phyloP scores from a whole-genome alignment of 257 asterid species.

The Gardenia jasminoides region DNA sequence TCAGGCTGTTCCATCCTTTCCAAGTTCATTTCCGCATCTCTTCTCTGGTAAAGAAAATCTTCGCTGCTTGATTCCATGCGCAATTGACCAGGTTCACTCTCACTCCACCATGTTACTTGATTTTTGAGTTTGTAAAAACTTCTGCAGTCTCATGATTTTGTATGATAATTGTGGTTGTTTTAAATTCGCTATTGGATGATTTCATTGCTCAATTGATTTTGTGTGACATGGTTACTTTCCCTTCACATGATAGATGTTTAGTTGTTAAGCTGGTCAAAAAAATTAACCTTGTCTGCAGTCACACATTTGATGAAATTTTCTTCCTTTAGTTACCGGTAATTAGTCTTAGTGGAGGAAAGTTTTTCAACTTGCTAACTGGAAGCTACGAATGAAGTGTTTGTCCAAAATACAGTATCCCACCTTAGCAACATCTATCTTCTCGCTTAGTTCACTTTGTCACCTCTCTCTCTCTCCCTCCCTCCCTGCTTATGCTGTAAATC shows the following conservation, averaged over 20 bases:
- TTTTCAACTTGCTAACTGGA: too few relatives aligned
- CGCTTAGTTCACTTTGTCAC: too few relatives aligned
- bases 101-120: constrained; percentile 12
- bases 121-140: background rate
- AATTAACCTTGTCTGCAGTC: too few relatives aligned
- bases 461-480: too few relatives aligned
- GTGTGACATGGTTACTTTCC: background rate
- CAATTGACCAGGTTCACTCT: constrained; percentile 83
- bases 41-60: constrained; percentile 67
- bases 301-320: background rate
- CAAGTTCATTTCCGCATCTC: constrained; percentile 91
- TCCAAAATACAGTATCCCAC: too few relatives aligned
- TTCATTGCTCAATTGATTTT: background rate
- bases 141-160: background rate
- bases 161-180: background rate
- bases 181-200: background rate
- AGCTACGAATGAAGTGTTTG: too few relatives aligned
- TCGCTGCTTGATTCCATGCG: constrained; percentile 95
- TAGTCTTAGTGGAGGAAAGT: too few relatives aligned
- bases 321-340: background rate
- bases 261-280: too few relatives aligned
- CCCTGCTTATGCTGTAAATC: too few relatives aligned
- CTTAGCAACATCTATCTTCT: too few relatives aligned
- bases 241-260: background rate
- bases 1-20: constrained; percentile 96